A percentile compares a stretch with the other conserved stretches of the same genome.
phyloP scores from a whole-genome alignment of 2,329 filamentous ascomycete species.

The Apiospora hydei region DNA sequence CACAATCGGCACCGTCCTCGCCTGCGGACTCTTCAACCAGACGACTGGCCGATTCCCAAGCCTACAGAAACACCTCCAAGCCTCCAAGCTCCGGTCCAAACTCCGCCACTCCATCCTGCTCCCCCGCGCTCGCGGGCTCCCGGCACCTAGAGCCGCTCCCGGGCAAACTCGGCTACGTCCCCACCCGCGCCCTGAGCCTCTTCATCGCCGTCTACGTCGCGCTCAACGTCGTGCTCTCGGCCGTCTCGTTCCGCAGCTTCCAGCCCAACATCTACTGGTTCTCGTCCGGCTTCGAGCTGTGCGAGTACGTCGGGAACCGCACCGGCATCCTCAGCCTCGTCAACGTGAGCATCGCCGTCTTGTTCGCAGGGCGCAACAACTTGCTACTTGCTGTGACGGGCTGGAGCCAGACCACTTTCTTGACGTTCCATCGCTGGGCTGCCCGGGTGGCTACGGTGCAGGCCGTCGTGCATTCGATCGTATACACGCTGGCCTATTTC shows the following conservation, averaged over 20 bases:
- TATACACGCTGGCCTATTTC: constrained; percentile 34
- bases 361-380: constrained; percentile 41
- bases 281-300: constrained; percentile 25
- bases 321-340: constrained; percentile 38
- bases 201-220: constrained; percentile 29
- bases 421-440: constrained; percentile 40
- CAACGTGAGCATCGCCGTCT: constrained; percentile 38
- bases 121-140: constrained; percentile 30
- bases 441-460: constrained; percentile 41
- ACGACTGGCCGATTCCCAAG: constrained; percentile 26
- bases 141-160: constrained; percentile 31
- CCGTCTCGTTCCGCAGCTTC: constrained; percentile 31
- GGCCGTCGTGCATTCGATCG: constrained; percentile 37
- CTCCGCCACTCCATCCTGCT: constrained; percentile 29
- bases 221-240: constrained; percentile 32
- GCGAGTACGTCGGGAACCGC: constrained; percentile 40
- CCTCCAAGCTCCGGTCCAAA: constrained; percentile 26
- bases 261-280: constrained; percentile 32
- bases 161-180: constrained; percentile 31
- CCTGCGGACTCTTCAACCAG: constrained; percentile 32
- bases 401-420: constrained; percentile 41
- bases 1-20: constrained; percentile 32
- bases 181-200: constrained; percentile 29
- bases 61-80: constrained; percentile 25
- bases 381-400: constrained; percentile 38